Base-by-base conservation (phyloP, 139 green algal species). In the Volvox reticuliferus region DNA sequence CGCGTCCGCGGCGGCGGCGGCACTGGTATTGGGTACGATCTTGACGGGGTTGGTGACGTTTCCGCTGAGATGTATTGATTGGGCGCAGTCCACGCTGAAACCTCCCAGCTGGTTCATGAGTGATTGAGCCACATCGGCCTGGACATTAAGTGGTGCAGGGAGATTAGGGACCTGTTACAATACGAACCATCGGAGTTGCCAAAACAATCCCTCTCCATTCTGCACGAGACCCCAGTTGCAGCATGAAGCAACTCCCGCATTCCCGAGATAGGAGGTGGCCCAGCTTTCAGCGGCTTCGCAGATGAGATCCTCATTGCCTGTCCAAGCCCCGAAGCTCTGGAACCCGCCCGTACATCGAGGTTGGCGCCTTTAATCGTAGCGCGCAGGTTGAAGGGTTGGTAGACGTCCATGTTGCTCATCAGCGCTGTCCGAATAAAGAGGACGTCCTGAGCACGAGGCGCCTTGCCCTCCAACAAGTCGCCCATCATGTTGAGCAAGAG, bases 401-500 rank as follows among this genome's bases (percentile, higher is more conserved):
- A 89, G 44, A 94, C 35, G 67, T 93, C 88, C 78, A 77, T 82
- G 80, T 82, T 82, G 12, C 62, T 32, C n/a, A 91, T 71, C 24
- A 95, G 79, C 0, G 84, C 81, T 19, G 87, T 79, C 17, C 92
- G 92, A 50, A 94, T 75, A 36, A 79, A 78, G 71, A 93, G 32
- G 14, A 91, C 91, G 21, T 93, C 91, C 35, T 88, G 79, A 18
- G 63, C 20, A 5, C 81, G 32, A 5, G 87, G 87, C 12, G 13
- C 2, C 6, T 65, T 22, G 24, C 87, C 87, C 79, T 85, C 75
- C 32, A 95, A 83, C 63, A 95, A 44, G 30, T 67, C 77, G 32
- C 89, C 83, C 61, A 94, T 79, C 91, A 95, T 89, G 78, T 89
- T 69, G 32, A 94, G 88, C 62, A 92, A 89, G 69, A 91, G 84